These are phyloP conservation scores for Nannochloropsis salina DNA, from an alignment of 108 stramenopile species.

Conservation along the genomic window DNA sequence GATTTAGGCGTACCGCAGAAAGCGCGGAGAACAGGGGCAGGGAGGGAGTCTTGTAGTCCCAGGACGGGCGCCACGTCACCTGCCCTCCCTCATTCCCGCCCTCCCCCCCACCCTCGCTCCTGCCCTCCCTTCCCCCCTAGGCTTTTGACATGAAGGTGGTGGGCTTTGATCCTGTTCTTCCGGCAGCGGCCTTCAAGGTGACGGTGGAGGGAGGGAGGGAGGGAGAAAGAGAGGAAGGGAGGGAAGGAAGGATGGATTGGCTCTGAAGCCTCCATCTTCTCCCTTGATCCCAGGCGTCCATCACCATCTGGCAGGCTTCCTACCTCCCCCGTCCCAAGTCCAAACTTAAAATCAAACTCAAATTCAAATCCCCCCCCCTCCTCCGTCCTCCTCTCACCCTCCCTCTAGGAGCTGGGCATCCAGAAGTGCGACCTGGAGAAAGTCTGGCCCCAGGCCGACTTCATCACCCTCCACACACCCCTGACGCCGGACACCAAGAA, in stretches of 20 bases:
- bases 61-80: too few relatives aligned
- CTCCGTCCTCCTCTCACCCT: neutral
- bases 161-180: conserved; percentile 3
- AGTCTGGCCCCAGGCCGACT: conserved; percentile 48
- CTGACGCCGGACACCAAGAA: conserved; percentile 55
- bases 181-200: too few relatives aligned
- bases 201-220: too few relatives aligned
- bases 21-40: too few relatives aligned
- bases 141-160: conserved; percentile 13
- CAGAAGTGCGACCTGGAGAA: conserved; percentile 39
- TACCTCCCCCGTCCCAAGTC: too few relatives aligned
- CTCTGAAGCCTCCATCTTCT: too few relatives aligned
- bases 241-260: neutral
- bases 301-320: too few relatives aligned
- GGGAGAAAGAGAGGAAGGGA: neutral
- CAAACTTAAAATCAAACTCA: neutral
- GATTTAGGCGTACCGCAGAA: too few relatives aligned
- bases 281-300: too few relatives aligned
- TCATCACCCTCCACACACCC: conserved; percentile 56
- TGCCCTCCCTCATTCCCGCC: neutral
- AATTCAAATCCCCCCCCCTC: neutral
- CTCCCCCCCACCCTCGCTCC: too few relatives aligned
- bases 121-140: neutral
- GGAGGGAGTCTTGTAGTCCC: too few relatives aligned
- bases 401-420: conserved; percentile 33